These are phyloP conservation scores for Urtica urens DNA, from an alignment of 306 rosid genomes.

Conservation along the genomic window DNA sequence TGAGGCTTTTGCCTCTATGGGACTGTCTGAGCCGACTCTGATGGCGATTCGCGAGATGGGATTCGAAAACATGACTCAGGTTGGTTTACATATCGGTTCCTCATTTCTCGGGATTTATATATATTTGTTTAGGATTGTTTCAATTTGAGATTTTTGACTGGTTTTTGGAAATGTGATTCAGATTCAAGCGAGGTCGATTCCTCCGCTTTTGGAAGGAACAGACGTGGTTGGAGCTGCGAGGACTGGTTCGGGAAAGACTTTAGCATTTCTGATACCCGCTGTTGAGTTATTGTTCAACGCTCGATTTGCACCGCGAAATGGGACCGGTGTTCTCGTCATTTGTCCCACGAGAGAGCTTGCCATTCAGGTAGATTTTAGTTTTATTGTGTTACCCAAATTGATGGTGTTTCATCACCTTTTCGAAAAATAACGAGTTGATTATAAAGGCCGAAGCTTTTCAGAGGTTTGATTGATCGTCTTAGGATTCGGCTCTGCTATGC, in stretches of 20 bases:
- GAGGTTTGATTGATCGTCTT: no score
- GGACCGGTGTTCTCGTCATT: slow-evolving; percentile 70
- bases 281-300: slow-evolving; percentile 52
- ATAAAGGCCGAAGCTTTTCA: no score
- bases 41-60: slow-evolving; percentile 48
- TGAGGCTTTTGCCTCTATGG: slow-evolving; percentile 38
- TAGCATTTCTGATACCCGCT: slow-evolving; percentile 86
- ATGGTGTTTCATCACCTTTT: no score
- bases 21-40: slow-evolving; percentile 45
- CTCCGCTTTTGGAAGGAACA: slow-evolving; percentile 51
- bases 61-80: slow-evolving; percentile 66
- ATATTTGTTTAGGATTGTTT: not conserved
- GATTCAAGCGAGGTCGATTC: slow-evolving; percentile 82
- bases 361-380: slow-evolving; percentile 48
- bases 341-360: slow-evolving; percentile 98
- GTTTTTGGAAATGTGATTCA: slow-evolving; percentile 20
- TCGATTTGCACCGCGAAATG: slow-evolving; percentile 56
- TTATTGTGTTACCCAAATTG: not conserved
- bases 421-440: no score
- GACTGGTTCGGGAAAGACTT: slow-evolving; percentile 95
- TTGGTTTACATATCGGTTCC: not conserved
- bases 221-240: slow-evolving; percentile 97
- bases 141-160: not conserved
- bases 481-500: no score
- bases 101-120: not conserved